Base-by-base conservation (phyloP, 768 basidiomycete genomes). In the Pleurotus platypus region DNA sequence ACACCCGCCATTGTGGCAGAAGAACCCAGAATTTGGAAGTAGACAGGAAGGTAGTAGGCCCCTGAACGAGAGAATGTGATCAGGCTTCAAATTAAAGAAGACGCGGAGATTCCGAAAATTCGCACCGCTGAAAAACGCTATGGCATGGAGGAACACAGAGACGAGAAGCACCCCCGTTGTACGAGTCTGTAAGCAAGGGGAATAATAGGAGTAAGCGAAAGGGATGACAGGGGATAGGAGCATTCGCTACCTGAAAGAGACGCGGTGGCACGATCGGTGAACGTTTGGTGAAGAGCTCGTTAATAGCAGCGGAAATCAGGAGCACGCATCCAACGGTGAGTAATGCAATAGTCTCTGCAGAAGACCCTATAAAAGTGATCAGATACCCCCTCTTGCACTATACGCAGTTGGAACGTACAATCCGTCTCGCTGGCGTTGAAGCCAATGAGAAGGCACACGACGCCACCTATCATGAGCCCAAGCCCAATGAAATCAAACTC, bases 401-500 rank as follows among this genome's bases (percentile, higher is more conserved):
- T 56, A 24, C 22, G 4, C 9, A 11, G 30, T 11, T 2, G 9
- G 11, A 18, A 72, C 85, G 64, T 59, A 89, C 90, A 92, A 57
- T 74, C 76, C 0, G 75, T 80, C 66, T 90, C 82, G 64, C 89
- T 83, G 58, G 78, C 81, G 68, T 88, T 84, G 63, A 92, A 88
- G 0, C 90, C 90, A 9, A 92, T 68, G 8, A 92, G 75, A 13
- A 92, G 59, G 57, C 81, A 81, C 11, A 90, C 73, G n/a, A 90
- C 78, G 2, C 89, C 88, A 5, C 64, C 71, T 35, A 90, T 78
- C 22, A 92, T 77, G 18, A 89, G 72, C 27, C 72, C 37, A 8
- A 92, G 75, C 6, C 90, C 90, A 9, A 84, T 35, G 60, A 90
- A 89, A 68, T 92, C 90, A 59, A 92, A 89, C 49, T 86, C 82